A percentile compares a stretch with the other conserved stretches of the same genome.
Conservation (phyloP, 1,139 yeast genomes). For the Lodderomyces margitis region DNA sequence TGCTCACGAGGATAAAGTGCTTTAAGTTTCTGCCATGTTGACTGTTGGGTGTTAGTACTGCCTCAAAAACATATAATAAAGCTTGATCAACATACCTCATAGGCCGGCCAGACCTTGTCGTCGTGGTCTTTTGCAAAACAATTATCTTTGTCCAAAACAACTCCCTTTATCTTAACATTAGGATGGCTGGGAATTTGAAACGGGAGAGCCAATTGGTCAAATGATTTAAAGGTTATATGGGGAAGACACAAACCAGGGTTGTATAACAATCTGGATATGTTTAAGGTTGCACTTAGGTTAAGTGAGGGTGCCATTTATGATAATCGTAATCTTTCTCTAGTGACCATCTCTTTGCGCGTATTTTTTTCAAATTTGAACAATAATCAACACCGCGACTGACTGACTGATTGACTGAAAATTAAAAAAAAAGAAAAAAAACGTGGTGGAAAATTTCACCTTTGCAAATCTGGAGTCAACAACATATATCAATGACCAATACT, state of each 20-base stretch:
- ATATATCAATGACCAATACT: neutral
- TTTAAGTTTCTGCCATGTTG: slow-evolving; percentile 58
- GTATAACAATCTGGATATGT: slow-evolving; percentile 56
- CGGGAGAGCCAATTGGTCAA: slow-evolving; percentile 58
- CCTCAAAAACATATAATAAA: neutral
- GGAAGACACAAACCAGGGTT: slow-evolving; percentile 75
- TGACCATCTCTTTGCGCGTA: neutral
- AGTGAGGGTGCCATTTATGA: slow-evolving; percentile 18
- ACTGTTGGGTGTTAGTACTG: slow-evolving; percentile 18
- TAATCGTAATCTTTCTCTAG: neutral
- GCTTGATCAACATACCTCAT: slow-evolving; percentile 30
- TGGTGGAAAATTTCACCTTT: neutral
- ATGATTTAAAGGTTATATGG: slow-evolving; percentile 58
- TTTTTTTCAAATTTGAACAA: neutral
- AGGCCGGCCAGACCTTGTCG: slow-evolving; percentile 77
- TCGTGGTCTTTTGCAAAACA: slow-evolving; percentile 88
- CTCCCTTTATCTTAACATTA: slow-evolving; percentile 55
- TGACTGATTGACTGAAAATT: neutral
- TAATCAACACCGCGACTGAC: neutral
- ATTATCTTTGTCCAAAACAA: slow-evolving; percentile 92
- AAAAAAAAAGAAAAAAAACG: neutral
- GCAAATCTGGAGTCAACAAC: neutral
- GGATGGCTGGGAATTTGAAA: slow-evolving; percentile 30
- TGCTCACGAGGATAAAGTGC: slow-evolving; percentile 60
- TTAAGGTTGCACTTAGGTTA: slow-evolving; percentile 74